Evolutionary conservation across 129 eudicot species (phyloP), one percentile per base, ranked within the genome.

Genomic region (Helichrysum umbraculigerum): DNA sequence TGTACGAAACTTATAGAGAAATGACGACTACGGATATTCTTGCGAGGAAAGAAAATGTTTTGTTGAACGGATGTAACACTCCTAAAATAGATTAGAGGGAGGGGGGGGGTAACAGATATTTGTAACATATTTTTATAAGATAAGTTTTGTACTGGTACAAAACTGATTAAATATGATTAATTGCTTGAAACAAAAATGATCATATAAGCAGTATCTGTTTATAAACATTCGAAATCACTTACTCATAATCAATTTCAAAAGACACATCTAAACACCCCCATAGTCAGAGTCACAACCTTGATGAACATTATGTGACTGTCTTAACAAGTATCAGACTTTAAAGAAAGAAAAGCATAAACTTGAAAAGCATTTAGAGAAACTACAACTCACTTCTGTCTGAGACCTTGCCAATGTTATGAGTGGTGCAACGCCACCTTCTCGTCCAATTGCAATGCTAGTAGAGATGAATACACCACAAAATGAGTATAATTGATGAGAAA

Each of bases 361-460:
- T 60, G 32, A 37, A 56, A 78, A 42, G 28, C 21, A 71, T 51
- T 12, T 72, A 65, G 5, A 28, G 19, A n/a, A 79, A 72, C 74
- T 63, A 52, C 37, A 79, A 76, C 84, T 81, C 80, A 94, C 98
- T 88, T 87, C 96, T 33, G 88, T 70, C 52, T 84, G 88, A 35
- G 97, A 94, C 59, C 89, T 84, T 69, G 98, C 97, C 70, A 94
- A 59, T 25, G 86, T 82, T 66, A 91, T 88, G 61, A 94, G 97
- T 34, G 98, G 98, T 62, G 96, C 87, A 74, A 94, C 93, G 32
- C 98, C 98, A 78, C 98, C 98, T 89, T 91, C 96, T 44, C 85
- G 90, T 63, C 98, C 97, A 84, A 94, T 94, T 63, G 98, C 98
- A 86, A 94, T 87, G 81, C 98, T 92, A 76, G 73, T 69, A 75